phyloP scores from a whole-genome alignment of 163 green algal species.

The Picocystis sp. region DNA sequence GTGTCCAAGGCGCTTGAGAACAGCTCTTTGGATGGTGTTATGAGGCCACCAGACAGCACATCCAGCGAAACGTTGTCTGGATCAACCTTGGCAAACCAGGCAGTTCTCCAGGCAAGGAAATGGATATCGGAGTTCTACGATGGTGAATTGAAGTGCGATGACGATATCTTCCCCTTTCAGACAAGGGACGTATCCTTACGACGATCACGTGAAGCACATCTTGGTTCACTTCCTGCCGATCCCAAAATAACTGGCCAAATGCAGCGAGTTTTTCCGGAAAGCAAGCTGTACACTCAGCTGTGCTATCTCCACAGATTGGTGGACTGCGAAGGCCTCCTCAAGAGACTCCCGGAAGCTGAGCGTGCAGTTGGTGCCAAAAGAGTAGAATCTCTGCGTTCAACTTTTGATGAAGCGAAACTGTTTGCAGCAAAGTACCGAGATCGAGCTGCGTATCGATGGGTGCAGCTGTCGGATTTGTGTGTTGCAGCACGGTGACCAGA shows the following conservation, averaged over 20 bases:
- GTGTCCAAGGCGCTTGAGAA: not conserved
- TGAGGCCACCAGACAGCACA: conserved; percentile 1
- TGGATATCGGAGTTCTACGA: conserved; percentile 46
- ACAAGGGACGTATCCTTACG: conserved; percentile 47
- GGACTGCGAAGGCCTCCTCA: not conserved
- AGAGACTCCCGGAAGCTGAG: not conserved
- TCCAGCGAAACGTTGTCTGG: conserved; percentile 16
- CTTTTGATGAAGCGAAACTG: too few relatives aligned
- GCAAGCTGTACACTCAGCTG: conserved; percentile 54
- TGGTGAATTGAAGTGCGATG: conserved; percentile 39
- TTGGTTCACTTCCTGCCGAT: conserved; percentile 13
- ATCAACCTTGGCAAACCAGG: conserved; percentile 59
- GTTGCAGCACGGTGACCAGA: too few relatives aligned
- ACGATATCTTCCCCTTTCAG: conserved; percentile 33
- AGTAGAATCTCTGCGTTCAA: too few relatives aligned
- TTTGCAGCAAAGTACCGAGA: too few relatives aligned
- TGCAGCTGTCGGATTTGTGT: too few relatives aligned
- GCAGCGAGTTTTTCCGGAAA: conserved; percentile 28
- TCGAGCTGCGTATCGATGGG: too few relatives aligned
- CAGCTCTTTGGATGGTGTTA: not conserved
- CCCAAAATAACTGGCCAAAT: conserved; percentile 22
- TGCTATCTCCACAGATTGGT: conserved; percentile 11
- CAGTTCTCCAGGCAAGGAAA: conserved; percentile 21
- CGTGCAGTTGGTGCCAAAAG: too few relatives aligned
- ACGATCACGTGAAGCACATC: conserved; percentile 4